Evolutionary conservation across 805 yeast species (phyloP).

Genomic region (Kodamaea leandrae): DNA sequence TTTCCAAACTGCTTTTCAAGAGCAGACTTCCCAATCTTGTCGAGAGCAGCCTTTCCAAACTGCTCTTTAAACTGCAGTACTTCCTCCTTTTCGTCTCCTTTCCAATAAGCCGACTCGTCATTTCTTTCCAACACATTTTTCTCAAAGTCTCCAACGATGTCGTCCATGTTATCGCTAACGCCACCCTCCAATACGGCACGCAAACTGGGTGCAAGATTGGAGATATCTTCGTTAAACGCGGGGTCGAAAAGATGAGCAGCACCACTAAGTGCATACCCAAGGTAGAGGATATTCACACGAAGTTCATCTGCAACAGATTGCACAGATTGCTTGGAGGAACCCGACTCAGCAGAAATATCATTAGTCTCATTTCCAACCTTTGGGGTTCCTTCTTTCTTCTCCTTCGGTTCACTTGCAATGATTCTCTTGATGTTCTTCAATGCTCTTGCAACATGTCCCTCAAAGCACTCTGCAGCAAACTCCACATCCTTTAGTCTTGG

Average conservation of each 20-base stretch:
- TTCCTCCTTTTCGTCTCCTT: background rate
- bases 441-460: conserved; percentile 43
- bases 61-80: too few species aligned
- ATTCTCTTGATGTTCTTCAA: conserved; percentile 28
- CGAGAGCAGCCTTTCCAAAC: too few species aligned
- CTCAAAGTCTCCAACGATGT: background rate
- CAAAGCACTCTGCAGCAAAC: conserved; percentile 61
- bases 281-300: conserved; percentile 51
- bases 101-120: background rate
- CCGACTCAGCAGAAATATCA: conserved; percentile 11
- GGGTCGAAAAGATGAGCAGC: conserved; percentile 73
- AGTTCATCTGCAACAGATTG: conserved; percentile 50
- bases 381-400: background rate
- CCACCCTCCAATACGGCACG: background rate
- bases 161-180: background rate
- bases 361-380: too few species aligned
- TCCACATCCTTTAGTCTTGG: conserved; percentile 58
- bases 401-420: conserved; percentile 9
- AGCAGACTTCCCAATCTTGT: too few species aligned
- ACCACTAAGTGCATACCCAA: conserved; percentile 67
- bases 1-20: too few species aligned
- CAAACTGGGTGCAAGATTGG: conserved; percentile 24
- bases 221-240: conserved; percentile 50
- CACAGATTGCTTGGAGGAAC: conserved; percentile 11
- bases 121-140: too few species aligned